Conservation (phyloP, 1,284 basidiomycete genomes). For the Amylostereum areolatum region DNA sequence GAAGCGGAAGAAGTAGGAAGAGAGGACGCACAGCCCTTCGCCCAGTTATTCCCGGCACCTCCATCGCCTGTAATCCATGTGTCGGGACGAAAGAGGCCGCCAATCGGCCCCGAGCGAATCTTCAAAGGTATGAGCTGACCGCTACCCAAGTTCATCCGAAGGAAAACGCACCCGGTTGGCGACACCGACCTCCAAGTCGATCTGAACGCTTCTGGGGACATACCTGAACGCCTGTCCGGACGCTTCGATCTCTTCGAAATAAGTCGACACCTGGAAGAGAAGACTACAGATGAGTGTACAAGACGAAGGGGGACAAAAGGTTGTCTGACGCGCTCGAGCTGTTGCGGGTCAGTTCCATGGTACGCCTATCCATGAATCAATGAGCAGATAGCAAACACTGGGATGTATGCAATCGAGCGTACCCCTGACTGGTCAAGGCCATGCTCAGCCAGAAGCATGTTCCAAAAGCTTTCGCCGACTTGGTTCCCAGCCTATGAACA, state of each 20-base stretch:
- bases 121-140: slow-evolving; percentile 21
- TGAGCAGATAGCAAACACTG: neutral
- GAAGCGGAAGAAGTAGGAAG: neutral
- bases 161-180: slow-evolving; percentile 61
- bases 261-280: slow-evolving; percentile 56
- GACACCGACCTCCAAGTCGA: slow-evolving; percentile 91
- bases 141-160: neutral
- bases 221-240: slow-evolving; percentile 52
- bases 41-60: slow-evolving; percentile 93
- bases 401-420: slow-evolving; percentile 18
- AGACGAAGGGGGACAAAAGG: neutral
- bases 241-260: slow-evolving; percentile 59
- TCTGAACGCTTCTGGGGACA: slow-evolving; percentile 89
- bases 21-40: slow-evolving; percentile 72
- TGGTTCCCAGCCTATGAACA: slow-evolving; percentile 60
- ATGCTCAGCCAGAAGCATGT: slow-evolving; percentile 75
- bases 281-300: neutral
- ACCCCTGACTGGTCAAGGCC: slow-evolving; percentile 70
- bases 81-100: slow-evolving; percentile 82
- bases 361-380: slow-evolving; percentile 30
- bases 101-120: slow-evolving; percentile 65
- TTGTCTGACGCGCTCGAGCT: slow-evolving; percentile 30
- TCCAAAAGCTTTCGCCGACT: slow-evolving; percentile 76
- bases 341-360: slow-evolving; percentile 40
- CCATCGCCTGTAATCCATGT: slow-evolving; percentile 71